Evolutionary conservation across 2,329 filamentous ascomycete species (phyloP), one percentile per base, ranked within the genome.

Genomic region (Aspergillus pseudonomiae): DNA sequence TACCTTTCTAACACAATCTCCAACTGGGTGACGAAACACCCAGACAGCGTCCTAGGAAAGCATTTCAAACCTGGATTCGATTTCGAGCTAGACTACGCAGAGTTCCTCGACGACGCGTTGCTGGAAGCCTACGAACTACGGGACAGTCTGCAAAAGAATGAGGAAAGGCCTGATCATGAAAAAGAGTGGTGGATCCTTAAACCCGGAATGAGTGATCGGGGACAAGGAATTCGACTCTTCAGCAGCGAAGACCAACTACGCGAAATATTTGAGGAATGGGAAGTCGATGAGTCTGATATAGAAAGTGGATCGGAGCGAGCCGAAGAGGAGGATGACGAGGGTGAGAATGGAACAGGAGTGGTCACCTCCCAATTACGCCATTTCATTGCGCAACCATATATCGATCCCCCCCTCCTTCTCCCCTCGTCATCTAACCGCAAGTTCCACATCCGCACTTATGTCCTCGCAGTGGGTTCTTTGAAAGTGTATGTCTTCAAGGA

Each of bases 171-270:
- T 66, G 86, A 85, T 21, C 69, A 77, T 11, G 80, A 85, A 48
- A 84, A 85, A 63, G 88, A 96, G 75, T 99, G 94, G 94, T 99
- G 95, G 95, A 98, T 99, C 68, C 78, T 99, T 64, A 99, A 99
- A 79, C 94, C 95, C 0, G 91, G 94, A 10, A 98, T 99, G 95
- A 97, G 93, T 77, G 95, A 99, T 75, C 87, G 94, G 28, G 95
- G 94, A 0, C 94, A 97, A 75, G 95, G 95, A 1, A 97, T 99
- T 63, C 83, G 92, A 45, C 82, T 99, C 0, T 99, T 99, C 77
- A 91, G 88, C 71, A 92, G 88, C 2, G 91, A 95, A 82, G 88
- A 90, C 61, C 89, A 96, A 74, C 81, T 99, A n/a, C 90, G 91
- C 65, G 84, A 75, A 16, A 95, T 99, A 60, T 99, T 98, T 73